Conservation (phyloP, 1,139 yeast species). For the Magnusiomyces sp. region DNA sequence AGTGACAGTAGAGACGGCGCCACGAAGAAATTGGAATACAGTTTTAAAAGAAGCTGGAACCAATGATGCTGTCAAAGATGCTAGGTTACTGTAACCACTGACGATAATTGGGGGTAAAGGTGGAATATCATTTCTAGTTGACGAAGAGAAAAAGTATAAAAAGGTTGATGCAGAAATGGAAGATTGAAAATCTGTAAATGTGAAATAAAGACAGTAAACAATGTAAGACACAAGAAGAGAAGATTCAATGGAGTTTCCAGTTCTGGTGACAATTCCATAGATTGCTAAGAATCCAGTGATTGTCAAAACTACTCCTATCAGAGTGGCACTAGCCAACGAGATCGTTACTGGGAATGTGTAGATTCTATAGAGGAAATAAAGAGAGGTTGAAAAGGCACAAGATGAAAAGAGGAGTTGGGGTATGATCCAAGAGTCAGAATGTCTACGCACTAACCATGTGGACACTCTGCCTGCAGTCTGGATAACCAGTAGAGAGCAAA, state of each 20-base stretch:
- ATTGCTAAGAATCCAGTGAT: constrained; percentile 65
- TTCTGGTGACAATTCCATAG: constrained; percentile 74
- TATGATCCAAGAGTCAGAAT: constrained; percentile 75
- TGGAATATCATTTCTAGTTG: constrained; percentile 21
- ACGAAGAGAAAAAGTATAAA: constrained; percentile 21
- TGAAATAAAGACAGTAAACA: constrained; percentile 84
- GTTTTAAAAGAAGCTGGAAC: constrained; percentile 46
- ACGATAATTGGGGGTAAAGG: constrained; percentile 33
- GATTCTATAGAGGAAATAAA: constrained; percentile 74
- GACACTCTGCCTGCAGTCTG: constrained; percentile 86
- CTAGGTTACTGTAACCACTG: constrained; percentile 34
- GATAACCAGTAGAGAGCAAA: constrained; percentile 78
- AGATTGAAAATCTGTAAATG: constrained; percentile 65
- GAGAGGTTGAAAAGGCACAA: constrained; percentile 61
- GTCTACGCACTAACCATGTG: constrained; percentile 57
- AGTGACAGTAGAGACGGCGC: constrained; percentile 67
- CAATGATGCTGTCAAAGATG: constrained; percentile 37
- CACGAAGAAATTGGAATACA: constrained; percentile 57
- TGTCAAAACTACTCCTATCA: constrained; percentile 79
- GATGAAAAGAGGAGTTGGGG: constrained; percentile 68
- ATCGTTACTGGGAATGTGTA: constrained; percentile 62
- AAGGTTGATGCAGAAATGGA: constrained; percentile 23
- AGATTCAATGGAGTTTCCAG: constrained; percentile 83
- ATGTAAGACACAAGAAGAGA: constrained; percentile 81
- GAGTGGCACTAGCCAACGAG: constrained; percentile 66